A percentile compares a stretch with the other conserved stretches of the same genome.
phyloP scores from a whole-genome alignment of 2,329 filamentous ascomycete species.

The Colletotrichum tamarilloi region DNA sequence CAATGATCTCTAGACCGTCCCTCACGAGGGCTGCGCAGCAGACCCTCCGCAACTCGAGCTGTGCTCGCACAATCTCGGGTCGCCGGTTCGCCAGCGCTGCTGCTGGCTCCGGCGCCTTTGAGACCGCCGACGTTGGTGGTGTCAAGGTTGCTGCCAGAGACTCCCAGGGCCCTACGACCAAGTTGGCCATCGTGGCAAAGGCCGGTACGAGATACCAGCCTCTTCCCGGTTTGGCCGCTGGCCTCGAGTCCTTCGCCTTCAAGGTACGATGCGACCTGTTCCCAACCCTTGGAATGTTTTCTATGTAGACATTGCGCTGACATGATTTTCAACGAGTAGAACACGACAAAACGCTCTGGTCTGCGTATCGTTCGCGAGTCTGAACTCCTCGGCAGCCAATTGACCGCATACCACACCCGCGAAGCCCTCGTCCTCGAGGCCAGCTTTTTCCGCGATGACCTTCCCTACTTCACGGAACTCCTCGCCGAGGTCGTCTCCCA shows the following conservation, averaged over 20 bases:
- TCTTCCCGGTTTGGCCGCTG: conserved; percentile 88
- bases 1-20: conserved; percentile 72
- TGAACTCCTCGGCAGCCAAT: conserved; percentile 93
- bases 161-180: conserved; percentile 87
- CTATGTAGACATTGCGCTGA: conserved; percentile 20
- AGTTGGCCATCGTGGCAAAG: conserved; percentile 91
- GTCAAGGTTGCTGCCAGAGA: conserved; percentile 95
- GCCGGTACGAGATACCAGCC: conserved; percentile 94
- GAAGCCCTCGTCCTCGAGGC: conserved; percentile 93
- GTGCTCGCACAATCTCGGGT: conserved; percentile 63
- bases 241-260: conserved; percentile 95
- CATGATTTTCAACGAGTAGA: conserved; percentile 61
- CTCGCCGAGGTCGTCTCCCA: conserved; percentile 89
- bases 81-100: conserved; percentile 70
- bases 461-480: conserved; percentile 97
- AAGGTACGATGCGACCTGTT: conserved; percentile 70
- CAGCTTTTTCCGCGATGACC: conserved; percentile 94
- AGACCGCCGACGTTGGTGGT: conserved; percentile 85
- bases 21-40: conserved; percentile 69
- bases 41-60: conserved; percentile 67
- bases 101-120: conserved; percentile 80
- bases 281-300: not conserved
- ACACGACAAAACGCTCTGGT: conserved; percentile 87
- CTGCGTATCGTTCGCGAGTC: conserved; percentile 94
- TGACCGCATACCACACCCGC: conserved; percentile 88